phyloP scores from a whole-genome alignment of 1,284 basidiomycete species.

The Moesziomyces sp. region DNA sequence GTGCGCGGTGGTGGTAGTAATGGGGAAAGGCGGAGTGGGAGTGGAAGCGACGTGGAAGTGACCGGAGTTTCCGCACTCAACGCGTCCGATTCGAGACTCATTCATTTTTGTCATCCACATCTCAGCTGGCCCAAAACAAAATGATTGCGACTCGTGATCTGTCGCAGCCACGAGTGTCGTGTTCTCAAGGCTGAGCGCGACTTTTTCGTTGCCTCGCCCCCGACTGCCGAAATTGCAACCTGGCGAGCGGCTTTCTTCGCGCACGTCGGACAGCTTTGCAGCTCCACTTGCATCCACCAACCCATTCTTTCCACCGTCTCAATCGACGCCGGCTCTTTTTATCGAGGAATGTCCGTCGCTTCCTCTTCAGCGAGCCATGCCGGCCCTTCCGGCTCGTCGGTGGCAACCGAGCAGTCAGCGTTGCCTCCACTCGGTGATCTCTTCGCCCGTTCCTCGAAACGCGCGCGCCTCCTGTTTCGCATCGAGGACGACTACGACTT shows the following conservation, averaged over 20 bases:
- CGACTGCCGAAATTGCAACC: conserved; percentile 22
- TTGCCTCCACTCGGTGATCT: conserved; percentile 46
- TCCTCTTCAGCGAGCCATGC: conserved; percentile 12
- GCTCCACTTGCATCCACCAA: neutral
- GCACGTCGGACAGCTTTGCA: too few species aligned
- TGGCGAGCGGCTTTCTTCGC: conserved; percentile 14
- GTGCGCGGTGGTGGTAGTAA: too few species aligned
- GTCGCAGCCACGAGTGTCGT: too few species aligned
- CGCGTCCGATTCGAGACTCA: conserved; percentile 11
- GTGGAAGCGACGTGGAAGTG: too few species aligned
- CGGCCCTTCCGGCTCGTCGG: conserved; percentile 19
- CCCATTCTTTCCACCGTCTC: neutral
- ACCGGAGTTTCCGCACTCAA: too few species aligned
- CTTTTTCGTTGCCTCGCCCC: too few species aligned
- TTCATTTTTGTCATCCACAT: conserved; percentile 5
- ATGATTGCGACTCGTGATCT: conserved; percentile 36
- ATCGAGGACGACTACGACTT: conserved; percentile 40
- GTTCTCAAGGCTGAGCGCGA: too few species aligned
- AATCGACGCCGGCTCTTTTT: neutral
- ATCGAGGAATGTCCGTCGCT: conserved; percentile 12
- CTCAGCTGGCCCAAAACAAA: neutral
- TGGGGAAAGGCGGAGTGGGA: too few species aligned
- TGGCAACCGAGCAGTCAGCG: conserved; percentile 7
- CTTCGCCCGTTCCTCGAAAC: conserved; percentile 41
- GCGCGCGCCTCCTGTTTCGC: conserved; percentile 39